phyloP scores from a whole-genome alignment of 106 monocot genomes.

The Xerophyta viscosa region DNA sequence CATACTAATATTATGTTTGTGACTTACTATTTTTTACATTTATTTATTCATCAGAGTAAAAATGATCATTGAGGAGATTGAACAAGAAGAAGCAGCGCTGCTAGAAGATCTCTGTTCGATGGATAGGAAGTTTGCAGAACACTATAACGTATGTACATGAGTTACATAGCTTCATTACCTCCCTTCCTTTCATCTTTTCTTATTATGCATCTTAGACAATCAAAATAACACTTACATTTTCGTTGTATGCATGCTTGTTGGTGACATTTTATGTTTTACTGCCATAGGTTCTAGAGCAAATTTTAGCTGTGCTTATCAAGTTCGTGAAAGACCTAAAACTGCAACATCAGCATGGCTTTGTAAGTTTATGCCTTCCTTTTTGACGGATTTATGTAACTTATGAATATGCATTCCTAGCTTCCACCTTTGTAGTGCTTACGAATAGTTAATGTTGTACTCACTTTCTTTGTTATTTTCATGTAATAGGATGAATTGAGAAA shows the following conservation, averaged over 20 bases:
- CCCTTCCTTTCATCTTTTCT: conserved; percentile 1
- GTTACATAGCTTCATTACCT: neutral
- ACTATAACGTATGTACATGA: conserved; percentile 69
- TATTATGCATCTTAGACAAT: neutral
- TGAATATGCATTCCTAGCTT: too few species aligned
- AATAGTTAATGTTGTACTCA: too few species aligned
- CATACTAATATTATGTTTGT: too few species aligned
- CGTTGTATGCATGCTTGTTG: neutral
- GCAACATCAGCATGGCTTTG: conserved; percentile 90
- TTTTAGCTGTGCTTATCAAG: conserved; percentile 76
- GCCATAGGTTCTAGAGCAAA: conserved; percentile 95
- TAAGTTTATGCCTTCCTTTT: conserved; percentile 24
- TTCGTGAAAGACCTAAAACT: conserved; percentile 95
- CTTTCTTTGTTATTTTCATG: conserved; percentile 10
- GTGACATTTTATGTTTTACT: conserved; percentile 1
- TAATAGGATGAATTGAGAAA: conserved; percentile 87
- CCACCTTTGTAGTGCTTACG: too few species aligned
- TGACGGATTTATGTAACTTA: too few species aligned
- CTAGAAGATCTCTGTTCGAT: conserved; percentile 89
- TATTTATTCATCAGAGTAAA: conserved; percentile 52
- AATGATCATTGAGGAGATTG: conserved; percentile 89
- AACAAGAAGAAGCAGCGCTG: conserved; percentile 75
- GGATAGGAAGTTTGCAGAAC: conserved; percentile 97
- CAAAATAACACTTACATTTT: neutral
- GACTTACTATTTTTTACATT: neutral